Conservation (phyloP, 78 protist species). For the Planoprotostelium fungivorum region DNA sequence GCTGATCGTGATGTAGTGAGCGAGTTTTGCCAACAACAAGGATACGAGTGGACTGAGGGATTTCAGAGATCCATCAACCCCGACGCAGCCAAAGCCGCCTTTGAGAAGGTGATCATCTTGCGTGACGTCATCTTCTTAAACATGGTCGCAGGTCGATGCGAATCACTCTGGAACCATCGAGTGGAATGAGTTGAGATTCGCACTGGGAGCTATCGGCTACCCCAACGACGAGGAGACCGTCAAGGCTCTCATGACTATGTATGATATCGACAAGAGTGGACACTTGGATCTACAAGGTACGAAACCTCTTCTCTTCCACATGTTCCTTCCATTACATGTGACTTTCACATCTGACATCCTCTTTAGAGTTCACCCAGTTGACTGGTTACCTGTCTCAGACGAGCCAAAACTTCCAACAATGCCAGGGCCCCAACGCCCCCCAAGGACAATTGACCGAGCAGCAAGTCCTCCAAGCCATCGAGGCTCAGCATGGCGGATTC, state of each 20-base stretch:
- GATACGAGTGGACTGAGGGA: neutral
- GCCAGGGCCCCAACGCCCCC: neutral
- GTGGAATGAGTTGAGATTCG: neutral
- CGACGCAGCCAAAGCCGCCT: neutral
- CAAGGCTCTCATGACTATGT: neutral
- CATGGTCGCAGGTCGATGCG: neutral
- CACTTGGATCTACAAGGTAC: neutral
- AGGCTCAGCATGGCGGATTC: neutral
- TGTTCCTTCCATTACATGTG: too few relatives aligned
- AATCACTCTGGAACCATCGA: neutral
- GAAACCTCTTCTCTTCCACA: neutral
- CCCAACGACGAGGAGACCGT: neutral
- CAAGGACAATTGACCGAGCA: neutral
- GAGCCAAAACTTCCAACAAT: neutral
- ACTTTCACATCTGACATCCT: too few relatives aligned
- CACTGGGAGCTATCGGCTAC: neutral
- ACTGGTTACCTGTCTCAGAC: neutral
- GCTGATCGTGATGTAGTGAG: too few relatives aligned
- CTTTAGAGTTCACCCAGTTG: neutral
- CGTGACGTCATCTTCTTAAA: neutral
- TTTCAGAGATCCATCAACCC: neutral
- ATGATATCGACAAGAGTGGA: neutral
- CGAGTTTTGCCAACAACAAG: too few relatives aligned
- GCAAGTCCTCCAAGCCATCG: neutral
- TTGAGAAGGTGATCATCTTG: neutral